Evolutionary conservation across 2,329 filamentous ascomycete genomes (phyloP), one percentile per base, ranked within the genome.

Genomic region (Fusarium poae): DNA sequence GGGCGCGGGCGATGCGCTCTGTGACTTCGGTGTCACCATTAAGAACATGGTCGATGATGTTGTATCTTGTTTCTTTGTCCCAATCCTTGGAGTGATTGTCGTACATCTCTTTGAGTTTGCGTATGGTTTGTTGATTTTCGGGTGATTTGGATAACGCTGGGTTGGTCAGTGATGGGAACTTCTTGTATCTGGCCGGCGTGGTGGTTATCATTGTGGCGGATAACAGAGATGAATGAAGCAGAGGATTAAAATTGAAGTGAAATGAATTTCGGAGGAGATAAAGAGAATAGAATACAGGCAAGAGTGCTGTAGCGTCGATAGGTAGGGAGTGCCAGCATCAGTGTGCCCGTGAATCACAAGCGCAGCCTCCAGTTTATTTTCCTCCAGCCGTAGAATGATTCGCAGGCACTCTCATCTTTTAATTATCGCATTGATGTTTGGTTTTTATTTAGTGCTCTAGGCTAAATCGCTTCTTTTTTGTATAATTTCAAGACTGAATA

Each of bases 1-100:
- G 56, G 5, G 0, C 1, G 12, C 21, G 20, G 12, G 18, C 10
- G 6, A 55, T 59, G 7, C 32, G n/a, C 5, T 39, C 29, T 4
- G 49, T 54, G 27, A 54, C n/a, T 15, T 32, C 29, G 7, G 29
- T 25, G 3, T 51, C 27, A 7, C 54, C 32, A 11, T 40, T 30
- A 1, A 27, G 13, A 18, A 54, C 15, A n/a, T 34, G 27, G 3
- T 55, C 21, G 3, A 54, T 39, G 34, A 59, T 46, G 2, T 16
- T 15, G 15, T 21, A 21, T 18, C 52, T 42, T 6, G 49, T 59
- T 3, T n/a, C 40, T 6, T 15, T 11, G 23, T 59, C 56, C 56
- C 56, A 59, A n/a, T 25, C 5, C 10, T 54, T 15, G 21, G 56
- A 54, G 20, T 54, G 27, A 1, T 45, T 12, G 11, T 59, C 32